Base-by-base conservation (phyloP, 2,329 filamentous ascomycete species). In the Arthrobotrys iridis region DNA sequence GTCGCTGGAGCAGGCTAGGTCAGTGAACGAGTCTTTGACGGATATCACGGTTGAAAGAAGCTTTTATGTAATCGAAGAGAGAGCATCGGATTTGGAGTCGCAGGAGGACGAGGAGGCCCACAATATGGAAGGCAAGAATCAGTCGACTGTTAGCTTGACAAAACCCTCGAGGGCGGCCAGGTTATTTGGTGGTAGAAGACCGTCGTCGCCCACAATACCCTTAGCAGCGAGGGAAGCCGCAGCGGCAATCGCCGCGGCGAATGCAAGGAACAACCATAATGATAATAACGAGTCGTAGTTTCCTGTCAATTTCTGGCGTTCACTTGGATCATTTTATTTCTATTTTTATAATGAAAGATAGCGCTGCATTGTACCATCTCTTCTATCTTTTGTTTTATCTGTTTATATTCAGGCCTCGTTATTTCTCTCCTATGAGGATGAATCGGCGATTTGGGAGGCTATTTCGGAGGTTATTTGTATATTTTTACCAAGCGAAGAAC, bases 21-120 rank as follows among this genome's bases (percentile, higher is more conserved):
- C 37, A 4, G 20, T 28, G 43, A 50, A 41, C 4, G 62, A 74
- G 20, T 74, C 70, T 18, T 57, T 62, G 37, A 57, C 70, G 13
- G 62, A 74, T 74, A 74, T 74, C 22, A 67, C 70, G 4, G 55
- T 74, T n/a, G 62, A 74, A 58, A 33, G 70, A 28, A 74, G 26
- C n/a, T 74, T 62, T 63, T 63, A 67, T 50, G 40, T 74, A 11
- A 67, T 15, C 24, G 70, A 74, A 22, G 70, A 74, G 45, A 45
- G 70, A 11, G 62, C 62, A 10, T 50, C 43, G 37, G 70, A 67
- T 41, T 43, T 74, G 57, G 70, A 74, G 40, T 48, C 37, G 8
- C 55, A 58, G 26, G 48, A 62, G 24, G 18, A 4, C 4, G n/a
- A 10, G 52, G 41, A 65, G 11, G 50, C 35, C 35, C 15, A 28